These are phyloP conservation scores for Helianthus annuus DNA, from an alignment of 129 eudicot species.

Conservation along the genomic window DNA sequence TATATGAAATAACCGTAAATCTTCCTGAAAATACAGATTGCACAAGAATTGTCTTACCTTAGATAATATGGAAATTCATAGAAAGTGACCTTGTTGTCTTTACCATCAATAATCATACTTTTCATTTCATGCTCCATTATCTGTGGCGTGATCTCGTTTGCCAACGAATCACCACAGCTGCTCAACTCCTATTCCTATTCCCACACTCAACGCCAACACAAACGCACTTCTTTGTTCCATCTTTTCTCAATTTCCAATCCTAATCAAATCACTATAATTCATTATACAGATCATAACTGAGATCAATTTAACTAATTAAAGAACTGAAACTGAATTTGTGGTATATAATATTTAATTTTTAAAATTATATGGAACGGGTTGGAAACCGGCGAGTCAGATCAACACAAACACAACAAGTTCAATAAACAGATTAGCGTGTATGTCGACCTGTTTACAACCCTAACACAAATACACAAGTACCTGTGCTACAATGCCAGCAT, in stretches of 20 bases:
- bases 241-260: conserved; percentile 29
- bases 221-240: conserved; percentile 72
- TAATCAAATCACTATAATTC: conserved; percentile 5
- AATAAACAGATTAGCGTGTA: background rate
- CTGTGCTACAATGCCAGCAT: conserved; percentile 97
- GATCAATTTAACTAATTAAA: background rate
- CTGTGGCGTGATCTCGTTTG: conserved; percentile 47
- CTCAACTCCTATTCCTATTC: conserved; percentile 88
- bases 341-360: background rate
- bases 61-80: conserved; percentile 88
- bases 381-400: background rate
- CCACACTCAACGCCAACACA: conserved; percentile 87
- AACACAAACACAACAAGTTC: background rate
- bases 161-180: conserved; percentile 27
- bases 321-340: background rate
- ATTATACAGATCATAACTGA: background rate
- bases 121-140: conserved; percentile 78
- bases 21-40: background rate
- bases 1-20: background rate
- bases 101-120: conserved; percentile 61
- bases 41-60: conserved; percentile 45
- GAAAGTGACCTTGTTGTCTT: conserved; percentile 70
- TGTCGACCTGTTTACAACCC: too few relatives aligned
- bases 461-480: conserved; percentile 27
- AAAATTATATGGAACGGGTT: too few relatives aligned